Percentiles rank a stretch among this genome's conserved stretches.
phyloP scores from a whole-genome alignment of 345 rosid species.

The Syzygium aqueum region DNA sequence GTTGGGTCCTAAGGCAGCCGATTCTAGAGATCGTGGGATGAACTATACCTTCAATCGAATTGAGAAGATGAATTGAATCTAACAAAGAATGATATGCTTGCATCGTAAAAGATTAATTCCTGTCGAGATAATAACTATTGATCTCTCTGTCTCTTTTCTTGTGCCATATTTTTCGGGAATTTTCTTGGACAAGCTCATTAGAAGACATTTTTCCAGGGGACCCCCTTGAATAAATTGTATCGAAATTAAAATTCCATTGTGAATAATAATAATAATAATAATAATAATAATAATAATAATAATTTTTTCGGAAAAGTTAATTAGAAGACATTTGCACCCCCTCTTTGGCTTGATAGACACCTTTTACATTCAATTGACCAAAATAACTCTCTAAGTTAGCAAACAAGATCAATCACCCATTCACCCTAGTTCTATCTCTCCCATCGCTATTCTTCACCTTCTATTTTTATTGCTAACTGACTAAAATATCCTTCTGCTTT shows the following conservation, averaged over 20 bases:
- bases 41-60: not conserved
- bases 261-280: not conserved
- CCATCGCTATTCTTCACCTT: too few species aligned
- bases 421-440: too few species aligned
- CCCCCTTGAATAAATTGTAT: not conserved
- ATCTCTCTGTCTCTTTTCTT: not conserved
- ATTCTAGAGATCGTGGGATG: not conserved
- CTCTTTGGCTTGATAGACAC: too few species aligned
- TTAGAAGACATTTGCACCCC: too few species aligned
- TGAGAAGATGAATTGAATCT: not conserved
- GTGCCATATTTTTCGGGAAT: not conserved
- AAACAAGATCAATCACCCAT: too few species aligned
- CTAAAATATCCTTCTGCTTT: too few species aligned
- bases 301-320: too few species aligned
- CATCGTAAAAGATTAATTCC: not conserved
- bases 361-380: too few species aligned
- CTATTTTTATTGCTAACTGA: too few species aligned
- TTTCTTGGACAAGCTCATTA: not conserved
- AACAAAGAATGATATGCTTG: rapidly evolving
- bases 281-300: not conserved
- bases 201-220: not conserved
- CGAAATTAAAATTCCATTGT: not conserved
- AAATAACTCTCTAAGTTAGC: too few species aligned
- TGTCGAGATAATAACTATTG: rapidly evolving
- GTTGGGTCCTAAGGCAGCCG: not conserved